Percentiles rank a stretch among this genome's conserved stretches.
phyloP scores from a whole-genome alignment of 2,329 filamentous ascomycete genomes.

The Sphaerulina musiva region DNA sequence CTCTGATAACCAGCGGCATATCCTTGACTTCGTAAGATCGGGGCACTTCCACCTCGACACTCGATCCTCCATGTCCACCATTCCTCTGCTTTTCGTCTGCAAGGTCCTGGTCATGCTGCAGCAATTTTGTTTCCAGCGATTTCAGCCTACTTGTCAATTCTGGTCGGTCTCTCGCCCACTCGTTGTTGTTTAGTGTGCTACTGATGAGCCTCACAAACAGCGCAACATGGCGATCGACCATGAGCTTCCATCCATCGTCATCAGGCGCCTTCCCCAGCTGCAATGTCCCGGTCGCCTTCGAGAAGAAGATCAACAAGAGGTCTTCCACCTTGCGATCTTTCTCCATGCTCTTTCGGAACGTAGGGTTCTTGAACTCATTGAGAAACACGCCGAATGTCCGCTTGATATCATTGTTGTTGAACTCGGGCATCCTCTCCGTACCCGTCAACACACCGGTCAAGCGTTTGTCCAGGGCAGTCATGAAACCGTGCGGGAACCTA shows the following conservation, averaged over 20 bases:
- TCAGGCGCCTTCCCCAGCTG: constrained; percentile 67
- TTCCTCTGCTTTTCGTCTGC: constrained; percentile 54
- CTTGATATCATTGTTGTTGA: constrained; percentile 83
- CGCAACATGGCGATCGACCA: constrained; percentile 90
- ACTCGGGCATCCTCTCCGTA: constrained; percentile 77
- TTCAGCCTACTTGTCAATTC: constrained; percentile 74
- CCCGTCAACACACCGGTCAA: constrained; percentile 75
- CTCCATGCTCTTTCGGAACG: constrained; percentile 84
- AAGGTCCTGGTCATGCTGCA: constrained; percentile 89
- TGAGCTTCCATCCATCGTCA: constrained; percentile 82
- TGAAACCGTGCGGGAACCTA: constrained; percentile 64
- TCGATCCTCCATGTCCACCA: constrained; percentile 54
- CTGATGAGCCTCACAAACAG: constrained; percentile 85
- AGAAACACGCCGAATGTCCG: constrained; percentile 91
- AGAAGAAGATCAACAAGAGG: constrained; percentile 91
- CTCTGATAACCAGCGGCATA: constrained; percentile 86
- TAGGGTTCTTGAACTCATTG: constrained; percentile 82
- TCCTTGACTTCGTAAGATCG: constrained; percentile 91
- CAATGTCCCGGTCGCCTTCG: constrained; percentile 84
- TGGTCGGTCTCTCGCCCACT: constrained; percentile 75
- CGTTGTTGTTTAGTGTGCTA: constrained; percentile 71
- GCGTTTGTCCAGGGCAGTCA: constrained; percentile 65
- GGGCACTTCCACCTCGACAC: constrained; percentile 74
- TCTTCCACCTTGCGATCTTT: constrained; percentile 92
- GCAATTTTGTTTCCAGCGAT: constrained; percentile 83